These are phyloP conservation scores for Pleurotus djamor DNA, from an alignment of 768 basidiomycete species.

Conservation along the genomic window DNA sequence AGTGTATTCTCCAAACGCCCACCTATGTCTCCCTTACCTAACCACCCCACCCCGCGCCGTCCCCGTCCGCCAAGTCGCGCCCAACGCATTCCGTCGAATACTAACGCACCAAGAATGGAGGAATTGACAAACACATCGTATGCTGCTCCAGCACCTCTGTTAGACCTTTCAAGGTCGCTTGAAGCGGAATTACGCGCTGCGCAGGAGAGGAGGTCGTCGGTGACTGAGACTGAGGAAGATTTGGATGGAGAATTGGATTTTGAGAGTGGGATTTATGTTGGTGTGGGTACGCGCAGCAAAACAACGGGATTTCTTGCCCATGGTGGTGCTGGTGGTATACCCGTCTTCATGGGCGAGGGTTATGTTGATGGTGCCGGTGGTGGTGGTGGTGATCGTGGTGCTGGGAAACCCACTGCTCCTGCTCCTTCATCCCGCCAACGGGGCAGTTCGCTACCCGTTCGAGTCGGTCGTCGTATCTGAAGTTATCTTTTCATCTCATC, in stretches of 20 bases:
- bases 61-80: conserved; percentile 57
- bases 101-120: conserved; percentile 15
- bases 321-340: conserved; percentile 70
- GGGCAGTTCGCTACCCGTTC: no score
- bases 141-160: neutral
- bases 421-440: no score
- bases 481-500: no score
- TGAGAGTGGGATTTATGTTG: conserved; percentile 50
- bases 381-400: no score
- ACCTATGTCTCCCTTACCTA: conserved; percentile 64
- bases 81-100: conserved; percentile 22
- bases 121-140: conserved; percentile 1
- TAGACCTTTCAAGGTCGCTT: conserved; percentile 19
- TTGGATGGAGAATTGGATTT: conserved; percentile 38
- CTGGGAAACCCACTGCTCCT: no score
- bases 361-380: conserved; percentile 52
- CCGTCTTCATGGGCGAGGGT: conserved; percentile 71
- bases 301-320: conserved; percentile 65
- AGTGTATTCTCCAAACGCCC: conserved; percentile 54
- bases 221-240: conserved; percentile 21
- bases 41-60: conserved; percentile 47
- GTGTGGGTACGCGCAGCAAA: conserved; percentile 53
- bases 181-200: conserved; percentile 65
- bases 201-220: conserved; percentile 16
- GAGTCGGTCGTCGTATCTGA: no score